Evolutionary conservation across 108 stramenopile genomes (phyloP), one percentile per base, ranked within the genome.

Genomic region (Cyclotella distinguenda): DNA sequence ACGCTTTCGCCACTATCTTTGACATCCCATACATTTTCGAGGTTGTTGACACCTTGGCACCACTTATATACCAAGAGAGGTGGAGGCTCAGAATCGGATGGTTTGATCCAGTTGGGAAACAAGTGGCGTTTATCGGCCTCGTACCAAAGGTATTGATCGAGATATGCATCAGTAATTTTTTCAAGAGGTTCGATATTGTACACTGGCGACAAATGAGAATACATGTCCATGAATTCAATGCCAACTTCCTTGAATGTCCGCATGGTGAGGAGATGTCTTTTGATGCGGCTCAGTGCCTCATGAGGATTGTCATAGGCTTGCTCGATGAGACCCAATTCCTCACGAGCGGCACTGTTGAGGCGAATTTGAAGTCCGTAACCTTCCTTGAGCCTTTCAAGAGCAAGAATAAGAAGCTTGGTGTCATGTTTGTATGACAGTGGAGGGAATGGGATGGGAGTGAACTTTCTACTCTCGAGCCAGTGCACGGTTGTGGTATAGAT

Each of bases 71-170:
- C 97, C 40, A 99, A 85, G 16, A 99, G 83, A 35, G 99, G 99
- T 36, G 99, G 96, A 40, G 99, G 99, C 83, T 99, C 99, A 30
- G 96, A 94, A 70, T 99, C 99, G 26, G 97, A 87, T 30, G 99
- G 99, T 80, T 95, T 97, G 58, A 98, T 83, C 97, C 97, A 98
- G 70, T 84, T 94, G 19, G 97, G 97, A 64, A 98, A 97, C 47
- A 97, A 69, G 53, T 95, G 91, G 4, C 99, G 91, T 82, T 99
- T 99, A 81, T 97, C 97, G 5, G 95, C 95, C 73, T 99, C 99
- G 76, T 97, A 99, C 99, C 99, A 99, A 44, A 99, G 83, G 79
- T 99, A 99, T 84, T 99, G 99, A 67, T 99, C 99, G 44, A 99
- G 85, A 70, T 99, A 99, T 22, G 97, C 94, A 77, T 99, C 99